A percentile compares a stretch with the other conserved stretches of the same genome.
These are phyloP conservation scores for Scutellaria baicalensis DNA, from an alignment of 257 asterid species.

Conservation along the genomic window DNA sequence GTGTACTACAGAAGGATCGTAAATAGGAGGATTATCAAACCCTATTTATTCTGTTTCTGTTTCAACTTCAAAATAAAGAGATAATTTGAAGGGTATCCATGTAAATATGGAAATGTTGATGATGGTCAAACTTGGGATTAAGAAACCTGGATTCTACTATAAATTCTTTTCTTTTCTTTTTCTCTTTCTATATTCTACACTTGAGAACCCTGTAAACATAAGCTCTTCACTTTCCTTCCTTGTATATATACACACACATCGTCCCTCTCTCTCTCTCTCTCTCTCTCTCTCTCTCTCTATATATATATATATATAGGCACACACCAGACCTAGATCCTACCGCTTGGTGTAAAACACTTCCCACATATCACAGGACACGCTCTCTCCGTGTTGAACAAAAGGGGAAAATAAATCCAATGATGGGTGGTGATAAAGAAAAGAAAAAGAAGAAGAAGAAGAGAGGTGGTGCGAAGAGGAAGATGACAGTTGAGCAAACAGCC, in stretches of 20 bases:
- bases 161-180: not conserved
- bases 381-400: not conserved
- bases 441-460: conserved; percentile 89
- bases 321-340: conserved; percentile 23
- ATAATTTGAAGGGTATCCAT: not conserved
- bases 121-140: conserved; percentile 1
- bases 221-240: conserved; percentile 21
- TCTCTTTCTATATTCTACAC: not conserved
- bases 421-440: conserved; percentile 44
- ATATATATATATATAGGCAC: conserved; percentile 1
- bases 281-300: conserved; percentile 21
- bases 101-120: not conserved
- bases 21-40: too few relatives aligned
- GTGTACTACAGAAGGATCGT: too few relatives aligned
- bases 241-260: not conserved
- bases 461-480: conserved; percentile 83
- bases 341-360: conserved; percentile 9
- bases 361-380: not conserved
- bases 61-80: not conserved
- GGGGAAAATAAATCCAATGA: conserved; percentile 15
- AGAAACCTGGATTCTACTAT: not conserved
- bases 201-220: conserved; percentile 21
- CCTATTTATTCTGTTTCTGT: too few relatives aligned
- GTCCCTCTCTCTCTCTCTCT: too few relatives aligned
- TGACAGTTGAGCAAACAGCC: conserved; percentile 75